Evolutionary conservation across 345 rosid genomes (phyloP), one percentile per base, ranked within the genome.

Genomic region (Aethionema arabicum): DNA sequence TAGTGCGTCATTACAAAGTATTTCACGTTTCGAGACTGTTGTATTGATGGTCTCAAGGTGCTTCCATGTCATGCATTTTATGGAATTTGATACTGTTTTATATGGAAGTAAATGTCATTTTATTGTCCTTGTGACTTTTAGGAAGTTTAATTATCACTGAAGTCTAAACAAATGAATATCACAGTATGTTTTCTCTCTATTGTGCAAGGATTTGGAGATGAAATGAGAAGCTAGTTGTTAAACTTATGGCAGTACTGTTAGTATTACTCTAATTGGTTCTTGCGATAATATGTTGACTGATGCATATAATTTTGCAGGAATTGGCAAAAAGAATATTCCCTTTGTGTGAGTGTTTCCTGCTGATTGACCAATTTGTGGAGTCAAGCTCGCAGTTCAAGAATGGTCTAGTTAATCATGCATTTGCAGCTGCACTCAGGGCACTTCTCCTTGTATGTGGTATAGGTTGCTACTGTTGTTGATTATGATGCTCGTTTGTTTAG

Each of bases 391-490:
- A 84, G 74, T 90, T 93, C 85, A 93, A 85, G 83, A 85, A 84
- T 51, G 99, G 99, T 48, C 71, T 90, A 50, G 97, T 93, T 33
- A 93, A 90, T 75, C 99, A 93, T 66, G 96, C 99, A 73, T 93
- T 93, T 49, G 85, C 97, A 61, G 95, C 99, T 75, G 91, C 92
- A 49, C 84, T 93, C 66, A 87, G 96, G 77, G 83, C 88, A 43
- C 79, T 93, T 41, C 96, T 93, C 48, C 82, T 93, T 45, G 99
- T 93, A 90, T 66, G 85, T 79, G 77, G 57, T 66, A 61, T 76
- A 37, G 67, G 56, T 65, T 67, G 46, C 74, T 49, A 48, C 45
- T 14, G 47, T 72, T 73, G 69, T 55, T 64, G 42, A 32, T 48
- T 14, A 29, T 68, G 52, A 10, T 76, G 74, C 63, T 55, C 63